Percentiles rank a stretch among this genome's conserved stretches.
phyloP scores from a whole-genome alignment of 139 green algal genomes.

The Nannochloris sp. region DNA sequence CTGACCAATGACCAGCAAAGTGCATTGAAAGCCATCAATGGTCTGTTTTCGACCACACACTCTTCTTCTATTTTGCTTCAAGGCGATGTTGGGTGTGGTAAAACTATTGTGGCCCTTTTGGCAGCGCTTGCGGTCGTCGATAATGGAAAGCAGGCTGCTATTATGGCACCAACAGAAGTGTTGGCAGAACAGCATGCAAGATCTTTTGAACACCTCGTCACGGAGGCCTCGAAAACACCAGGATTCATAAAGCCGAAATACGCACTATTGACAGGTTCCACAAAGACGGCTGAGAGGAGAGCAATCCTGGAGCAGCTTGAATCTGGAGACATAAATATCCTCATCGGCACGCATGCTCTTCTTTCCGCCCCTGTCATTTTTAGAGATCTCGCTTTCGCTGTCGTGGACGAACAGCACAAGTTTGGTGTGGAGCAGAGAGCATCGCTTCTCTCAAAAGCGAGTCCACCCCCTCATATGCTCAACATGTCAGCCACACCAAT shows the following conservation, averaged over 20 bases:
- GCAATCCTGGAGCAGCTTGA: slow-evolving; percentile 13
- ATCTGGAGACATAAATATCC: slow-evolving; percentile 47
- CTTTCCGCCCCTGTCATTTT: slow-evolving; percentile 53
- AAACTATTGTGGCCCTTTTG: slow-evolving; percentile 84
- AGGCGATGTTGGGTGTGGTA: slow-evolving; percentile 93
- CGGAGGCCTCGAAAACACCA: not conserved
- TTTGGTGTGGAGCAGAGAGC: slow-evolving; percentile 82
- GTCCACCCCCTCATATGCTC: slow-evolving; percentile 73
- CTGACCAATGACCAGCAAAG: slow-evolving; percentile 44
- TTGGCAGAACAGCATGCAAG: slow-evolving; percentile 61
- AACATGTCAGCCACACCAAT: slow-evolving; percentile 95
- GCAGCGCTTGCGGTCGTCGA: slow-evolving; percentile 57
- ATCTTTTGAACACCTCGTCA: slow-evolving; percentile 40
- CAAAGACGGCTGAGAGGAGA: slow-evolving; percentile 13
- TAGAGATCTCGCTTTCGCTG: slow-evolving; percentile 65
- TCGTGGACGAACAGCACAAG: slow-evolving; percentile 95
- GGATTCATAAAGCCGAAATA: not conserved
- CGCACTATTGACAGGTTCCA: slow-evolving; percentile 38
- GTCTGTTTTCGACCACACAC: slow-evolving; percentile 22
- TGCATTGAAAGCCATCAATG: slow-evolving; percentile 30
- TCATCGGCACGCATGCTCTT: slow-evolving; percentile 81
- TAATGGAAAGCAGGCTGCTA: slow-evolving; percentile 61
- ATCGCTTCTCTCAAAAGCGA: slow-evolving; percentile 37
- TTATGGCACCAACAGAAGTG: slow-evolving; percentile 91
- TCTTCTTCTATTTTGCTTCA: slow-evolving; percentile 81